Conservation (phyloP, 805 yeast genomes). For the Metschnikowia orientalis region DNA sequence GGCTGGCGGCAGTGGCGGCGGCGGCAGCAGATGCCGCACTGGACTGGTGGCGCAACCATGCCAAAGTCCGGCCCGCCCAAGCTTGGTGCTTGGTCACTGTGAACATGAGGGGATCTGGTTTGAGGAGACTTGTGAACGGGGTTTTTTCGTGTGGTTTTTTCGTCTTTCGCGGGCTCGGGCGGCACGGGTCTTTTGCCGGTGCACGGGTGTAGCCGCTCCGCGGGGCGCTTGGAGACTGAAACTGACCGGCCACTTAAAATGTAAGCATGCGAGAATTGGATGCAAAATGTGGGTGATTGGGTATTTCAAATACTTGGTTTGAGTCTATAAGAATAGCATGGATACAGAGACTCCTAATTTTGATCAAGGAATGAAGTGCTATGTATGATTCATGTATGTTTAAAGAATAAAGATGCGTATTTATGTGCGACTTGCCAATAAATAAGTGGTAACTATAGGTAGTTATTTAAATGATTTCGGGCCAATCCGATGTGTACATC, state of each 20-base stretch:
- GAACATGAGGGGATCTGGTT: slow-evolving; percentile 13
- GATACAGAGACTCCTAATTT: too few relatives aligned
- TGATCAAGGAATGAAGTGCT: too few relatives aligned
- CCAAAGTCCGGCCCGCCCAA: slow-evolving; percentile 13
- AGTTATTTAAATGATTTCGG: too few relatives aligned
- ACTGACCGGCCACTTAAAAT: neutral
- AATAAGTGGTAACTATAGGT: too few relatives aligned
- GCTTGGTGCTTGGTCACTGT: slow-evolving; percentile 14
- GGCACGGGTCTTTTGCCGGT: slow-evolving; percentile 9
- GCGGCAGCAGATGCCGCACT: slow-evolving; percentile 7
- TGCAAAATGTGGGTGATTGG: neutral
- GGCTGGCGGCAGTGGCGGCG: neutral
- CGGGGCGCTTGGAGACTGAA: too few relatives aligned
- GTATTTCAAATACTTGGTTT: neutral
- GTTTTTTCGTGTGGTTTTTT: slow-evolving; percentile 9
- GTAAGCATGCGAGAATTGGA: neutral
- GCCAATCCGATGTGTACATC: too few relatives aligned
- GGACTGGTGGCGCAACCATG: slow-evolving; percentile 15
- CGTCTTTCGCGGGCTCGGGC: neutral
- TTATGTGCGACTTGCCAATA: too few relatives aligned
- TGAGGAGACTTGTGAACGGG: neutral
- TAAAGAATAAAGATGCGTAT: too few relatives aligned
- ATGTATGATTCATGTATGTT: too few relatives aligned
- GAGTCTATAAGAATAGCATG: too few relatives aligned
- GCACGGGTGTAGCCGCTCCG: slow-evolving; percentile 19